phyloP scores from a whole-genome alignment of 2,329 filamentous ascomycete species.

The Fusarium gaditjirri region DNA sequence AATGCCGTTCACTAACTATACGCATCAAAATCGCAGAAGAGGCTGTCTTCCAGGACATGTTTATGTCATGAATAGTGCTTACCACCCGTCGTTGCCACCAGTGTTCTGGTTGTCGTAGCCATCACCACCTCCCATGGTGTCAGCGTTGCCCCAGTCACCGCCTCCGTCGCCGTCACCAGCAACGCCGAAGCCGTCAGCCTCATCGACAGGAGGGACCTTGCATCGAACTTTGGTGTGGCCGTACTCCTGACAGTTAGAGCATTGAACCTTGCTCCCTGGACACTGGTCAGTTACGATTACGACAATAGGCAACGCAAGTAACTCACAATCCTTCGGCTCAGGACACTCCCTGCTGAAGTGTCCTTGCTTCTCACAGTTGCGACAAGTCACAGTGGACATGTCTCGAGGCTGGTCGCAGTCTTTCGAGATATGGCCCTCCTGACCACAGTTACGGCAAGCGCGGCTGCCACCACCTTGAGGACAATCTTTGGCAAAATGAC shows the following conservation, averaged over 20 bases:
- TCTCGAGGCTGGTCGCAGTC: constrained; percentile 62
- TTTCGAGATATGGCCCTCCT: constrained; percentile 66
- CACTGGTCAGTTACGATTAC: constrained; percentile 26
- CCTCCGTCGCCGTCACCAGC: constrained; percentile 2
- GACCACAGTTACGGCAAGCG: constrained; percentile 71
- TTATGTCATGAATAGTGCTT: background rate
- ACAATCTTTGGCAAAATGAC: constrained; percentile 73
- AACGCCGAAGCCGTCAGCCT: constrained; percentile 23
- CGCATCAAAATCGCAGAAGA: background rate
- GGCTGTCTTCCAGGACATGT: background rate
- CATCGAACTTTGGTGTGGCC: constrained; percentile 55
- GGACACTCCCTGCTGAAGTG: constrained; percentile 72
- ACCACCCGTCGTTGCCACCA: constrained; percentile 31
- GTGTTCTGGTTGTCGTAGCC: constrained; percentile 6
- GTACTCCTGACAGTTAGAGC: constrained; percentile 52
- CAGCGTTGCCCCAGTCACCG: constrained; percentile 13
- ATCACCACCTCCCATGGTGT: constrained; percentile 3
- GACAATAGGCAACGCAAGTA: background rate
- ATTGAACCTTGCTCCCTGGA: constrained; percentile 54
- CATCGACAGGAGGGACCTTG: constrained; percentile 46
- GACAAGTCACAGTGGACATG: constrained; percentile 64
- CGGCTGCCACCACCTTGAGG: constrained; percentile 67
- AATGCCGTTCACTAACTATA: background rate
- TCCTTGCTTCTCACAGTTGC: constrained; percentile 68
- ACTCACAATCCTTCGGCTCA: constrained; percentile 59